Percentiles rank a stretch among this genome's conserved stretches.
Evolutionary conservation across 1,139 yeast species (phyloP).

Genomic region (Hemisphaericaspora lyxosophila): DNA sequence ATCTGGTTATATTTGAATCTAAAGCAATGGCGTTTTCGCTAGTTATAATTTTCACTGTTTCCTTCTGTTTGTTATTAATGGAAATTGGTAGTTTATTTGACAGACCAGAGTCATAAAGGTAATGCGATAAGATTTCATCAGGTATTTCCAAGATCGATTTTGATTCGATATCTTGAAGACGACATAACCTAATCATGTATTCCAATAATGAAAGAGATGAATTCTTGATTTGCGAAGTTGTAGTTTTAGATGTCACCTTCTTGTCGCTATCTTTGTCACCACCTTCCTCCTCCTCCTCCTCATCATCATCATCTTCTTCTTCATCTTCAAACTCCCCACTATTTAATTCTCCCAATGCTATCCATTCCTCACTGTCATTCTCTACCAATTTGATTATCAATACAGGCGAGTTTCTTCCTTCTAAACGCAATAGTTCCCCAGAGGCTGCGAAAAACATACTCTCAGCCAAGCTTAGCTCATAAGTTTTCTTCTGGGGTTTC

Average conservation of each 20-base stretch:
- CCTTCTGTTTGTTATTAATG: constrained; percentile 17
- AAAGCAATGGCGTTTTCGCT: constrained; percentile 24
- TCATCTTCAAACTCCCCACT: constrained; percentile 30
- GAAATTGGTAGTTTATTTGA: constrained; percentile 27
- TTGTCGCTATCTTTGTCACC: constrained; percentile 16
- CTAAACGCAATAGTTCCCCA: constrained; percentile 64
- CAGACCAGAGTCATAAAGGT: constrained; percentile 56
- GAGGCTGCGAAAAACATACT: constrained; percentile 72
- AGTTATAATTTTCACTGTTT: constrained; percentile 14
- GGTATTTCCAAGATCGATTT: constrained; percentile 52
- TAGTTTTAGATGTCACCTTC: constrained; percentile 8
- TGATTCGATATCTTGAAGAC: constrained; percentile 64
- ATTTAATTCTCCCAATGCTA: constrained; percentile 51
- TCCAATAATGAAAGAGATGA: constrained; percentile 60
- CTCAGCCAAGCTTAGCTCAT: constrained; percentile 46
- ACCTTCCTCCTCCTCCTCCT: constrained; percentile 24
- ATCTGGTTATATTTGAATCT: constrained; percentile 37
- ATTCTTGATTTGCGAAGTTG: constrained; percentile 7
- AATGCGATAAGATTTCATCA: constrained; percentile 67
- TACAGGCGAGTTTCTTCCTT: constrained; percentile 67
- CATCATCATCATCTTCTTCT: constrained; percentile 28
- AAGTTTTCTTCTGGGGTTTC: constrained; percentile 29
- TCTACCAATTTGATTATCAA: constrained; percentile 52
- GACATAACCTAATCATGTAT: constrained; percentile 59
- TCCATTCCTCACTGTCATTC: constrained; percentile 43